Evolutionary conservation across 2,329 filamentous ascomycete species (phyloP).

Genomic region (Zymoseptoria crescenta): DNA sequence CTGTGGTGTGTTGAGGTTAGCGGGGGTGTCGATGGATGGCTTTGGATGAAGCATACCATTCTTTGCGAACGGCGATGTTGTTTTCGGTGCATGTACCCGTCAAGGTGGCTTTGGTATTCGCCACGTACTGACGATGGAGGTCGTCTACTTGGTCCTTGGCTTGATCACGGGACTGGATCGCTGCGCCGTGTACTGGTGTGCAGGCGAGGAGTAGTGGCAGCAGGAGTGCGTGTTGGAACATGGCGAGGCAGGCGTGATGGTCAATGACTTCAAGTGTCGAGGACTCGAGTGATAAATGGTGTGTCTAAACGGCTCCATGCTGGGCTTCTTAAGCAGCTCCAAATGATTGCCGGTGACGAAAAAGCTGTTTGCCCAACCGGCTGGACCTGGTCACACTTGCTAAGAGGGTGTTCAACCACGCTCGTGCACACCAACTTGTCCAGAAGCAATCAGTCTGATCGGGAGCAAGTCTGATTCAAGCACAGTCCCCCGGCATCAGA

Average conservation of each 20-base stretch:
- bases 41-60: slow-evolving; percentile 16
- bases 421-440: too few relatives aligned
- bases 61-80: slow-evolving; percentile 18
- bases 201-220: neutral
- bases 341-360: too few relatives aligned
- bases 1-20: slow-evolving; percentile 15
- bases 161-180: neutral
- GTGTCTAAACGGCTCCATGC: too few relatives aligned
- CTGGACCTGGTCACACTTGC: too few relatives aligned
- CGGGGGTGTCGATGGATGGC: neutral
- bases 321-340: too few relatives aligned
- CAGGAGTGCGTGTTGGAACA: neutral
- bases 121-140: slow-evolving; percentile 1
- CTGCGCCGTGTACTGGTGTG: neutral
- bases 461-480: too few relatives aligned
- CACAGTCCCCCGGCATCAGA: too few relatives aligned
- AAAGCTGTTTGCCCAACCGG: too few relatives aligned
- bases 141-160: slow-evolving; percentile 2
- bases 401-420: too few relatives aligned
- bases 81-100: slow-evolving; percentile 17
- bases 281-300: neutral
- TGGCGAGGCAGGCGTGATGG: neutral
- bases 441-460: too few relatives aligned
- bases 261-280: neutral
- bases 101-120: neutral